Evolutionary conservation across 768 basidiomycete species (phyloP).

Genomic region (Solioccasus polychromus): DNA sequence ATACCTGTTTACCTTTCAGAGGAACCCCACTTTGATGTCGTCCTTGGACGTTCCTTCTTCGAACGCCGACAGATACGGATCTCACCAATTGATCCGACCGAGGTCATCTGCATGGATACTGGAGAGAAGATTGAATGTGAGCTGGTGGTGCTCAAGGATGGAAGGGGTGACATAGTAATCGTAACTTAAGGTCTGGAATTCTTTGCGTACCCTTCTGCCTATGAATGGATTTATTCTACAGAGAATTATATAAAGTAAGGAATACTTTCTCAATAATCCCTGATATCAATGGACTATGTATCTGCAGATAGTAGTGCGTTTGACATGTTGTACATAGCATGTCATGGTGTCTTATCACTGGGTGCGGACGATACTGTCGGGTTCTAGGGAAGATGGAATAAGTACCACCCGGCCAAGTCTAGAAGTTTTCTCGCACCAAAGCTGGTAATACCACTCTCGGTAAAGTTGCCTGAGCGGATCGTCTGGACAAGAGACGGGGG

Average conservation of each 20-base stretch:
- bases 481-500: background rate
- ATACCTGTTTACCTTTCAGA: slow-evolving; percentile 85
- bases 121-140: slow-evolving; percentile 92
- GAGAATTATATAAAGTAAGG: no score
- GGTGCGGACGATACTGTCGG: slow-evolving; percentile 7
- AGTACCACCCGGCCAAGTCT: background rate
- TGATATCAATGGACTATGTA: background rate
- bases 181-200: slow-evolving; percentile 54
- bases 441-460: slow-evolving; percentile 3
- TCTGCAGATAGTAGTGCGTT: background rate
- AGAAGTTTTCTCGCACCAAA: slow-evolving; percentile 12
- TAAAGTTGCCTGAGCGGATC: background rate
- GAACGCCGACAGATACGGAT: slow-evolving; percentile 80
- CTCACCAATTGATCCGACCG: slow-evolving; percentile 81
- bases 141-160: slow-evolving; percentile 88
- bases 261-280: no score
- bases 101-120: slow-evolving; percentile 88
- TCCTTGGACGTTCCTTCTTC: slow-evolving; percentile 84
- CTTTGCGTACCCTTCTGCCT: background rate
- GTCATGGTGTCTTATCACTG: background rate
- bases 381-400: slow-evolving; percentile 10
- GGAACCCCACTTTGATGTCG: slow-evolving; percentile 94
- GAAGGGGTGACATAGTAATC: slow-evolving; percentile 84
- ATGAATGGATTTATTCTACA: no score
- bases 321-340: background rate